A percentile compares a stretch with the other conserved stretches of the same genome.
Conservation (phyloP, 495 filamentous ascomycete species). For the Penicillium turbatum region DNA sequence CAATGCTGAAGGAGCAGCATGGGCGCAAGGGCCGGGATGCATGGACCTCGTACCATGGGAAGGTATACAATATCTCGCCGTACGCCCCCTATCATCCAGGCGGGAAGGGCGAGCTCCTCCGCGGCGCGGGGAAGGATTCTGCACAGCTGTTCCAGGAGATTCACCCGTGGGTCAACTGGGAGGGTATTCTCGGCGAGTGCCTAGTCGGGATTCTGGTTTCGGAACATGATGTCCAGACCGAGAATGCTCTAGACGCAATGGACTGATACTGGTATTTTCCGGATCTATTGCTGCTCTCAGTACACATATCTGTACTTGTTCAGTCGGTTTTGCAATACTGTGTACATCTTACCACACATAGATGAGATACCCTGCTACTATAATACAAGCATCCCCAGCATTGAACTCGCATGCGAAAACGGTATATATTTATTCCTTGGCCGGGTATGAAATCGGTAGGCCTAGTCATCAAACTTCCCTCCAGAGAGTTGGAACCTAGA, state of each 20-base stretch:
- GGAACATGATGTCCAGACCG: conserved; percentile 56
- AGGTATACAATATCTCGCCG: conserved; percentile 89
- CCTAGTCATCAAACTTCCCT: background rate
- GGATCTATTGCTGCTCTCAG: no score
- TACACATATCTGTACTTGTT: conserved; percentile 1
- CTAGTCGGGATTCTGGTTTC: conserved; percentile 79
- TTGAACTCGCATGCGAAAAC: background rate
- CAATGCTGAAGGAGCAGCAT: conserved; percentile 66
- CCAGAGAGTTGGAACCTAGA: no score
- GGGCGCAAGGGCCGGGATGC: conserved; percentile 78
- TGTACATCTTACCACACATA: conserved; percentile 16
- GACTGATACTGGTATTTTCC: conserved; percentile 45
- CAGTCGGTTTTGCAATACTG: background rate
- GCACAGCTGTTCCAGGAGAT: conserved; percentile 84
- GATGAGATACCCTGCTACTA: conserved; percentile 15
- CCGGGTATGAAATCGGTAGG: background rate
- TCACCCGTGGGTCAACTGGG: conserved; percentile 98
- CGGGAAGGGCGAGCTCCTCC: conserved; percentile 78
- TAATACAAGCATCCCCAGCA: background rate
- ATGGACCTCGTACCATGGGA: conserved; percentile 81
- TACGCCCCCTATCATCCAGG: conserved; percentile 91
- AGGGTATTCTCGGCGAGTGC: conserved; percentile 84
- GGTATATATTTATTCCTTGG: background rate
- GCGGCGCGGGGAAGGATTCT: conserved; percentile 64
- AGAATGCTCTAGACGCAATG: conserved; percentile 63